Evolutionary conservation across 164 flowering plant species (phyloP), one percentile per base, ranked within the genome.

Genomic region (Vitis vinifera): DNA sequence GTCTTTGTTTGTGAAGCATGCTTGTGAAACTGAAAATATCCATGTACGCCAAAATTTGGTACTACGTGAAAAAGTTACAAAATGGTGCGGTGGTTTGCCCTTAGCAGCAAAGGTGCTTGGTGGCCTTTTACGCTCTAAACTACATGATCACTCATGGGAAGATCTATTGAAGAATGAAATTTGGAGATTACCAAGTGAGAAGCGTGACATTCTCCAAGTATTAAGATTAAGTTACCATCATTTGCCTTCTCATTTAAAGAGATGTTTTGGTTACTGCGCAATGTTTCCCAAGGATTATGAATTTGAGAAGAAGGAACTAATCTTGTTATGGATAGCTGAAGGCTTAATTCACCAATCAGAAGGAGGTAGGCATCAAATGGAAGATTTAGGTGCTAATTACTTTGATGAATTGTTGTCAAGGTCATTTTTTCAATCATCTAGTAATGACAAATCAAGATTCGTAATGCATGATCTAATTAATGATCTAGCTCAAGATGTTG

Each of bases 181-280:
- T 5, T 17, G 4, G 62, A 3, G 1, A 0, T 58, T 17, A 58
- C 31, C 2, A 19, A 27, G 56, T 2, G 67, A 51, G 3, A 17
- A 50, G 11, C 9, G 2, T 4, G n/a, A 19, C 15, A 16, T 48
- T 19, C 29, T 49, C 3, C 14, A 12, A 16, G 30, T 31, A 3
- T 30, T 63, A 9, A 14, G 15, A 17, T 23, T 63, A 4, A 63
- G 67, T 2, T 63, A 63, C n/a, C 1, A 19, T 8, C 10, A 63
- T 51, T 55, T 63, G 1, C 67, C 67, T 2, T 4, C 30, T 1
- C 15, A 63, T 17, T 55, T 62, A 10, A 63, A 70, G 30, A 51
- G 29, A 17, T 70, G 73, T 19, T 70, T 70, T 29, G 44, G 14
- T 10, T 70, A 31, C 14, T 70, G 73, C 16, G 29, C 59, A 17